Evolutionary conservation across 2,329 filamentous ascomycete species (phyloP), one percentile per base, ranked within the genome.

Genomic region (Trichoderma koningii): DNA sequence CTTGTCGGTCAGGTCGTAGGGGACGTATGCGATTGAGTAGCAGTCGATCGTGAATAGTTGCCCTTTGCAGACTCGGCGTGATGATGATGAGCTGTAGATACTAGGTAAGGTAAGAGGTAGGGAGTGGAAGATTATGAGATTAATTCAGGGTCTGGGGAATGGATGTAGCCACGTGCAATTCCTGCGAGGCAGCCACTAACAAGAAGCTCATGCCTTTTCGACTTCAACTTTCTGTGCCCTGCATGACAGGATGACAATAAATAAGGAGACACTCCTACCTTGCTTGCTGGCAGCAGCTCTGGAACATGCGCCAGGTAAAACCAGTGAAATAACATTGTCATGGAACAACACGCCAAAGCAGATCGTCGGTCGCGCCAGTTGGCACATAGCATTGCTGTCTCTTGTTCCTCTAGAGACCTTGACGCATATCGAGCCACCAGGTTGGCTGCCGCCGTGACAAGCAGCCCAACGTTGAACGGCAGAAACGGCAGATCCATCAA

Each of bases 371-470:
- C 52, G 51, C 30, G 52, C 52, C 61, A 64, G 15, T 48, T 30
- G 21, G 30, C 30, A 51, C 30, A 55, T n/a, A 56, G n/a, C 42
- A n/a, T 44, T n/a, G 30, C 44, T 17, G 61, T 52, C 17, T 56
- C 34, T 12, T 48, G 44, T 23, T 48, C 51, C 15, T 64, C 28
- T 14, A 42, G 0, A 23, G 44, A 44, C 23, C 14, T 6, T 1
- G 44, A 34, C 28, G 61, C 44, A 23, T 64, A 51, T 30, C 50
- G 61, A 50, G 45, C 52, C 17, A 57, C 61, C 19, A 64, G 56
- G 3, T 21, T 56, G 23, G 42, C 38, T 14, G 52, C 61, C 3
- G 15, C n/a, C 4, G 53, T 56, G 14, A 57, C 19, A 44, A 57
- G 61, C 30, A 64, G 5, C 5, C 41, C 45, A 12, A 56, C 52